These are phyloP conservation scores for Polytrichum commune DNA, from an alignment of 225 moss, liverwort and hornwort species.

Conservation along the genomic window DNA sequence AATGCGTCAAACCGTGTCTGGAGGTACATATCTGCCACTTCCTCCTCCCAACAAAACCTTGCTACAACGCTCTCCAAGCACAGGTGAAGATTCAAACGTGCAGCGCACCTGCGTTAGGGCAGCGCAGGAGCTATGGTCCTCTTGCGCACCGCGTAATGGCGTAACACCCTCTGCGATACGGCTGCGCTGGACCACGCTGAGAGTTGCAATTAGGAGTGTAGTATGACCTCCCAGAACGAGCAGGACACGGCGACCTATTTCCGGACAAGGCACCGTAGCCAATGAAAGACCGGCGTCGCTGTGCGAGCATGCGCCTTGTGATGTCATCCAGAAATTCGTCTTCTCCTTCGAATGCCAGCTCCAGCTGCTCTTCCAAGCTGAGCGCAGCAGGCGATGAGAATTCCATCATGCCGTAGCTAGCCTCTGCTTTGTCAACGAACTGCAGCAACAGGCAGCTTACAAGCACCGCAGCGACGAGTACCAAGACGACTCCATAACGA, in stretches of 20 bases:
- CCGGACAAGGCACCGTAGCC: conserved; percentile 35
- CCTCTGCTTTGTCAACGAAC: too few relatives aligned
- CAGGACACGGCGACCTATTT: conserved; percentile 27
- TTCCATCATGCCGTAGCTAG: too few relatives aligned
- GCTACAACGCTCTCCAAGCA: too few relatives aligned
- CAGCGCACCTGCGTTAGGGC: background rate
- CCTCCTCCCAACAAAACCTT: too few relatives aligned
- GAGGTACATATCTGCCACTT: too few relatives aligned
- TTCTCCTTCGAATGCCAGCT: too few relatives aligned
- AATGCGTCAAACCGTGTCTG: too few relatives aligned
- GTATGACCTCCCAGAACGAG: conserved; percentile 31
- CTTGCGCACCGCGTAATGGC: conserved; percentile 38
- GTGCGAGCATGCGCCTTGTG: conserved; percentile 8
- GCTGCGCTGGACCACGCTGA: background rate
- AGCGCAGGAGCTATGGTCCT: conserved; percentile 11
- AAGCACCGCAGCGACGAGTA: too few relatives aligned
- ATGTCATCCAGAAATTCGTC: background rate
- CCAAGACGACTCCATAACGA: too few relatives aligned
- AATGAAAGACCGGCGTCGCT: background rate
- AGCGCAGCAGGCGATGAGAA: too few relatives aligned
- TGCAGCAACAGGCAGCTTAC: too few relatives aligned
- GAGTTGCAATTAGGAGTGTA: conserved; percentile 25
- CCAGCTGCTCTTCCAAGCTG: too few relatives aligned
- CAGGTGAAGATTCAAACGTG: background rate
- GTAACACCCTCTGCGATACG: conserved; percentile 29